Base-by-base conservation (phyloP, 2,329 filamentous ascomycete genomes). In the Trichoderma polysporum region DNA sequence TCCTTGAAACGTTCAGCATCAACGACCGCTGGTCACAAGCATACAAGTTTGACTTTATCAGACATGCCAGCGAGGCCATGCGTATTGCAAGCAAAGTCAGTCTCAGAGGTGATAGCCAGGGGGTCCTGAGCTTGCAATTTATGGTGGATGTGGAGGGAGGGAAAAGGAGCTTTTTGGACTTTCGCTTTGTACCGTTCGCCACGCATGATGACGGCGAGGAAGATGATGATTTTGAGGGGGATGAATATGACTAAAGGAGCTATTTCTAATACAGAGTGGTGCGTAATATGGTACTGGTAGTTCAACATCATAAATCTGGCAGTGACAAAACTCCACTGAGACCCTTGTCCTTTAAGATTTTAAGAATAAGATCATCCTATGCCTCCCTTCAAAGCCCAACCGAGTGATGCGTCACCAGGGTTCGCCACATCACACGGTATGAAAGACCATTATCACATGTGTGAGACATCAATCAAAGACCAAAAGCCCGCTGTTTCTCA, bases 121-220 rank as follows among this genome's bases (percentile, higher is more conserved):
- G 95, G 0, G 94, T 99, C 33, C 79, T 99, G 70, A 97, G 92
- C 78, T 80, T 98, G 76, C 95, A 99, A 75, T 97, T 98, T 74
- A 95, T 99, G 91, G 90, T 99, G 17, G 93, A 97, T 75, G 84
- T 94, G 49, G 92, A 95, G 69, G 86, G 86, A 7, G 85, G 86
- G 5, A 83, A 84, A 27, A 82, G 88, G 45, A 91, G 88, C 72
- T 96, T 94, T 79, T 84, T 95, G 27, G 91, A 95, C 77, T 96
- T 94, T 77, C 84, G 91, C 22, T 92, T 95, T 75, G 89, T 96
- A 66, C 92, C 92, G 17, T 89, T 88, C 64, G 83, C 85, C 17
- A 85, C 86, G 25, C 86, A 91, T 49, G 88, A 88, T 31, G 83
- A 83, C 5, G 79, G 79, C 0, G 69, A 71, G 8, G 70, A 67